phyloP scores from a whole-genome alignment of 2,329 filamentous ascomycete genomes.

The Knufia fluminis region DNA sequence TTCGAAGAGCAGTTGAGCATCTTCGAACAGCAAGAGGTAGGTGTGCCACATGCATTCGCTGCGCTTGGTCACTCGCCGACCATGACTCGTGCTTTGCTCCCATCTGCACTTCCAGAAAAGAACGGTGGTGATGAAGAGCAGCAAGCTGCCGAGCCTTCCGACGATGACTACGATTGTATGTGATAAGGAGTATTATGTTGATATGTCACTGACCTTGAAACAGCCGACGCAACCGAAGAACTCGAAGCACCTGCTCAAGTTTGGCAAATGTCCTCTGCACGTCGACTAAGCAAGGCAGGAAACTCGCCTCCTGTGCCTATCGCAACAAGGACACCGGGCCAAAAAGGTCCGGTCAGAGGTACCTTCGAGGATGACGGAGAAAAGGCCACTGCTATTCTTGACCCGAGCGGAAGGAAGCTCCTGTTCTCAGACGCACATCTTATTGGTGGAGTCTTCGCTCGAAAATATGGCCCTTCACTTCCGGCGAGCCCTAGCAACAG shows the following conservation, averaged over 20 bases:
- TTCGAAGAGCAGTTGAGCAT: constrained; percentile 41
- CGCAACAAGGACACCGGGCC: constrained; percentile 31
- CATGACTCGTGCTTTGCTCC: constrained; percentile 21
- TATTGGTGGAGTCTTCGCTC: constrained; percentile 30
- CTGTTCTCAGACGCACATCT: constrained; percentile 37
- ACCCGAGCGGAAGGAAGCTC: constrained; percentile 39
- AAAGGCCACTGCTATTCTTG: constrained; percentile 40
- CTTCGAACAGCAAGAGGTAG: constrained; percentile 3
- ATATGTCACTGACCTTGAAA: constrained; percentile 35
- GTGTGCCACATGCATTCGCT: constrained; percentile 12
- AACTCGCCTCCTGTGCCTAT: constrained; percentile 7
- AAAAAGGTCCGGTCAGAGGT: constrained; percentile 39
- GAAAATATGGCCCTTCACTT: constrained; percentile 25
- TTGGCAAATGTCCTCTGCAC: background rate
- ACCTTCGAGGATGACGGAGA: constrained; percentile 40
- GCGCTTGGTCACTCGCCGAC: constrained; percentile 21
- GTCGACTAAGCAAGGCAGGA: constrained; percentile 30
- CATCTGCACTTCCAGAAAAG: constrained; percentile 19
- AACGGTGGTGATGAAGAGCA: constrained; percentile 38
- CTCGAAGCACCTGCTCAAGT: constrained; percentile 38
- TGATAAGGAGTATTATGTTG: background rate
- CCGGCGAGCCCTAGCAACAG: constrained; percentile 19
- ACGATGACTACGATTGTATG: constrained; percentile 25
- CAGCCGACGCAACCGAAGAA: constrained; percentile 42
- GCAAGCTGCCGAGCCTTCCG: constrained; percentile 49